phyloP scores from a whole-genome alignment of 2,329 filamentous ascomycete genomes.

The Aspergillus sclerotialis region DNA sequence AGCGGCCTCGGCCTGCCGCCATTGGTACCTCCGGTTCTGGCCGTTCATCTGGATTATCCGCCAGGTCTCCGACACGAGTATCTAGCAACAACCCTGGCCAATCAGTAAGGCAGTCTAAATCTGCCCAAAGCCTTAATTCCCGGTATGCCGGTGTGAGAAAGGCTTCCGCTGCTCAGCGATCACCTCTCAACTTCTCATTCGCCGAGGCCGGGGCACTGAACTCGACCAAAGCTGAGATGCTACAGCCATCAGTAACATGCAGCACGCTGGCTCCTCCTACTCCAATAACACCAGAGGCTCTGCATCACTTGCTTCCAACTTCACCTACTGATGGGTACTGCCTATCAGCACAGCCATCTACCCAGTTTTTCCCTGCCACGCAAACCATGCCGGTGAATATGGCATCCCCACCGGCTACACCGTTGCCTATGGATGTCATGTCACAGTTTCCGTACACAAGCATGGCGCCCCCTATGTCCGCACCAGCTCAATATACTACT shows the following conservation, averaged over 20 bases:
- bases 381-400: constrained; percentile 36
- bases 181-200: constrained; percentile 41
- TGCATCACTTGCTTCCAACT: constrained; percentile 34
- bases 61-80: constrained; percentile 35
- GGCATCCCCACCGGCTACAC: constrained; percentile 39
- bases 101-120: constrained; percentile 40
- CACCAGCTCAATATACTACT: constrained; percentile 35
- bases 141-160: constrained; percentile 42
- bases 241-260: constrained; percentile 28
- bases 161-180: constrained; percentile 38
- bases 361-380: constrained; percentile 30
- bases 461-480: constrained; percentile 34
- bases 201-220: constrained; percentile 35
- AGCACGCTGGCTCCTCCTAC: constrained; percentile 35
- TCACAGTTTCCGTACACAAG: constrained; percentile 31
- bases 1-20: constrained; percentile 40
- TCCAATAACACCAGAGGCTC: constrained; percentile 36
- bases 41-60: constrained; percentile 30
- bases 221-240: constrained; percentile 26
- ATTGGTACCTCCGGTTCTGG: constrained; percentile 37
- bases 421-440: constrained; percentile 31
- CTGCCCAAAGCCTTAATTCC: constrained; percentile 37
- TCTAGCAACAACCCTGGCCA: constrained; percentile 28
- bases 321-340: constrained; percentile 35
- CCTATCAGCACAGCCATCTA: constrained; percentile 25